Conservation (phyloP, 2,329 filamentous ascomycete genomes). For the Penicillium hesseltinei region DNA sequence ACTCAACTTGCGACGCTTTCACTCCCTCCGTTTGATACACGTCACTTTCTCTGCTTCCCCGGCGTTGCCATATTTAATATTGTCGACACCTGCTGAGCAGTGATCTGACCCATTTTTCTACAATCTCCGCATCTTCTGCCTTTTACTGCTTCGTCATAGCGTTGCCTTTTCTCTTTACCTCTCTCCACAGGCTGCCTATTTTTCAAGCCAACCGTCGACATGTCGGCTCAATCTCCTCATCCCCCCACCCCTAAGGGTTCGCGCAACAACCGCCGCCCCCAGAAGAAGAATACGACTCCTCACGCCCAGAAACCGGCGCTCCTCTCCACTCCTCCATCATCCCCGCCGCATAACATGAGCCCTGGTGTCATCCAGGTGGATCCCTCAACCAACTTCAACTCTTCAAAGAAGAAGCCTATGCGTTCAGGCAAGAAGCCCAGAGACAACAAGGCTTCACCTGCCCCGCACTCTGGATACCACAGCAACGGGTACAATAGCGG, state of each 20-base stretch:
- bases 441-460: slow-evolving; percentile 28
- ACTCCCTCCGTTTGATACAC: slow-evolving; percentile 6
- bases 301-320: slow-evolving; percentile 29
- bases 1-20: slow-evolving; percentile 12
- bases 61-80: slow-evolving; percentile 29
- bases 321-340: slow-evolving; percentile 38
- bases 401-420: slow-evolving; percentile 38
- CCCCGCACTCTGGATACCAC: slow-evolving; percentile 23
- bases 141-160: slow-evolving; percentile 21
- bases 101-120: slow-evolving; percentile 25
- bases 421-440: slow-evolving; percentile 39
- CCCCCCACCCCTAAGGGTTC: slow-evolving; percentile 41
- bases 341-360: slow-evolving; percentile 35
- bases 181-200: slow-evolving; percentile 48
- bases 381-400: slow-evolving; percentile 27
- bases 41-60: slow-evolving; percentile 17
- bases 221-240: slow-evolving; percentile 45
- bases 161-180: slow-evolving; percentile 26
- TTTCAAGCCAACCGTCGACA: slow-evolving; percentile 48
- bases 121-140: slow-evolving; percentile 20
- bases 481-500: slow-evolving; percentile 24
- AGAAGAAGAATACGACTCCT: slow-evolving; percentile 38
- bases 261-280: slow-evolving; percentile 38
- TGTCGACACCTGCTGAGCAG: slow-evolving; percentile 36
- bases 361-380: slow-evolving; percentile 30